Conservation (phyloP, 1,284 basidiomycete species). For the Rugosomyces carneus region DNA sequence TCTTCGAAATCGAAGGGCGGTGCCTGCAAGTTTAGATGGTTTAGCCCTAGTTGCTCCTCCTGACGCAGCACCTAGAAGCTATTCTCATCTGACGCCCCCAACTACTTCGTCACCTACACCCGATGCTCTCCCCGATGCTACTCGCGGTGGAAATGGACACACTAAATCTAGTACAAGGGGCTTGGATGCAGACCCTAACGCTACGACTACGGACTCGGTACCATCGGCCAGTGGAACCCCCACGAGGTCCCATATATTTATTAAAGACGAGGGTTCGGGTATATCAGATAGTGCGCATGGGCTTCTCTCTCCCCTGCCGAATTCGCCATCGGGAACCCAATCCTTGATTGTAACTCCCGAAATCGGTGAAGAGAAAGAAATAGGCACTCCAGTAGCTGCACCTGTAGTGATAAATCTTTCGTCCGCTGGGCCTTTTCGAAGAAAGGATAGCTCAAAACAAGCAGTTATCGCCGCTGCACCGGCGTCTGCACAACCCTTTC, state of each 20-base stretch:
- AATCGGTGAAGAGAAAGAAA: constrained; percentile 53
- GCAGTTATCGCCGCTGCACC: constrained; percentile 20
- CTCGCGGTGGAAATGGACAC: constrained; percentile 12
- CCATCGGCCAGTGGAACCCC: constrained; percentile 2
- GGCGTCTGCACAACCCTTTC: constrained; percentile 20
- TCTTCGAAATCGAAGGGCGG: constrained; percentile 38
- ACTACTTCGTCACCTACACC: constrained; percentile 36
- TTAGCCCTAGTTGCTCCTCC: constrained; percentile 64
- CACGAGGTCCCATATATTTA: constrained; percentile 1
- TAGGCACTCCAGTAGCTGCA: constrained; percentile 49
- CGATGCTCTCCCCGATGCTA: constrained; percentile 14
- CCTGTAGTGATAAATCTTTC: constrained; percentile 48
- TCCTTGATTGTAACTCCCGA: constrained; percentile 39
- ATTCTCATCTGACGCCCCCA: constrained; percentile 47
- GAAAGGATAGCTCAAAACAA: constrained; percentile 18
- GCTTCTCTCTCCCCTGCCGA: constrained; percentile 20
- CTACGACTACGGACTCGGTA: too few species aligned
- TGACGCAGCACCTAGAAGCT: constrained; percentile 51
- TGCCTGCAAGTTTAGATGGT: constrained; percentile 40
- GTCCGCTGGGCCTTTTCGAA: constrained; percentile 20
- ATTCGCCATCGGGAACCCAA: constrained; percentile 16
- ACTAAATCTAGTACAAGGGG: constrained; percentile 1
- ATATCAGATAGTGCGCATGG: constrained; percentile 27
- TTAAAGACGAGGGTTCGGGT: constrained; percentile 14
- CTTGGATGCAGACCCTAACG: neutral